Percentiles rank a stretch among this genome's conserved stretches.
Conservation (phyloP, 2,329 filamentous ascomycete genomes). For the Elsinoe necatrix region DNA sequence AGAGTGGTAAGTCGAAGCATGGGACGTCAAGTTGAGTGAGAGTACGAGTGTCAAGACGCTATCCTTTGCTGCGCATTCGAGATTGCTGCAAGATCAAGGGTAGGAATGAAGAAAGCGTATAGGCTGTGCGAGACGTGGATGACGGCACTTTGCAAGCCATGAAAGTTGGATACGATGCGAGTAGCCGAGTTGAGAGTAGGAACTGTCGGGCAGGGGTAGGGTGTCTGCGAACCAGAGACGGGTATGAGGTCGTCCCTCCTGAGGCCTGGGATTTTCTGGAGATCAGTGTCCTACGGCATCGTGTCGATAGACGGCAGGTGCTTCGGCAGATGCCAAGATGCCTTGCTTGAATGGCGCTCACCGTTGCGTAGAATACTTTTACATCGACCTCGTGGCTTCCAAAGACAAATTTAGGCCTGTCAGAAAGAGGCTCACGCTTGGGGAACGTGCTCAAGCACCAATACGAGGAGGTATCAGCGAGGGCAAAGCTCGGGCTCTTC, state of each 20-base stretch:
- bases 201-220: background rate
- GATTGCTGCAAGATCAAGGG: background rate
- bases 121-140: background rate
- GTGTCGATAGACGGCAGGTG: background rate
- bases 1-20: no score
- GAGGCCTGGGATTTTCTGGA: background rate
- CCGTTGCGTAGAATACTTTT: background rate
- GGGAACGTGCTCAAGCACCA: background rate
- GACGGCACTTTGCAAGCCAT: background rate
- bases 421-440: background rate
- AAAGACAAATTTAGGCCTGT: background rate
- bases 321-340: background rate
- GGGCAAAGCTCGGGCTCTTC: slow-evolving; percentile 6
- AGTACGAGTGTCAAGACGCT: background rate
- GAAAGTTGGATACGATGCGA: background rate
- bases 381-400: background rate
- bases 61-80: background rate
- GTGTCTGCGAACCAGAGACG: background rate
- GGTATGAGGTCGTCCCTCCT: background rate
- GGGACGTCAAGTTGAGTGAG: no score
- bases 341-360: background rate
- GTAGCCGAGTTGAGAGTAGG: background rate
- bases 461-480: slow-evolving; percentile 6
- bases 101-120: background rate
- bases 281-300: background rate